These are phyloP conservation scores for Microbotryum violaceum DNA, from an alignment of 1,284 basidiomycete species.

Conservation along the genomic window DNA sequence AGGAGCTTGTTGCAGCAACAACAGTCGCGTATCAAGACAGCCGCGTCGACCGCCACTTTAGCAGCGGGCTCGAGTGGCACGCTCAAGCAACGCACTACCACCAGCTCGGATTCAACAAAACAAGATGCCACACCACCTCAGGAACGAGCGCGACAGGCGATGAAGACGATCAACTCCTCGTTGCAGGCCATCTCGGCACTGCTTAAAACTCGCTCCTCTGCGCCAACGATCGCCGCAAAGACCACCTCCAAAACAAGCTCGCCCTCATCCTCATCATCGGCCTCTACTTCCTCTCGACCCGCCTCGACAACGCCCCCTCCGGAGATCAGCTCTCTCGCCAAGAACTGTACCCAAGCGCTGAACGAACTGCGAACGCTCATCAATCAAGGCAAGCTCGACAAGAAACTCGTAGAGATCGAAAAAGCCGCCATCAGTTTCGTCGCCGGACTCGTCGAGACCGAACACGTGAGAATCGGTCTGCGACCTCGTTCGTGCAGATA, in stretches of 20 bases:
- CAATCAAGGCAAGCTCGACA: constrained; percentile 20
- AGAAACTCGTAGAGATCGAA: constrained; percentile 54
- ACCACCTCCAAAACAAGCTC: background rate
- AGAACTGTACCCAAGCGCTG: constrained; percentile 35
- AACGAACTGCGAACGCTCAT: constrained; percentile 40
- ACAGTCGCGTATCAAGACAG: too few species aligned
- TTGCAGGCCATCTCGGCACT: constrained; percentile 52
- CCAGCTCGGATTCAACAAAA: too few species aligned
- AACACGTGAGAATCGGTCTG: constrained; percentile 34
- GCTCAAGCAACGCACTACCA: too few species aligned
- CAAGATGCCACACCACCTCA: background rate
- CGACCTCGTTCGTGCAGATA: too few species aligned
- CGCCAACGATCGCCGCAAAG: too few species aligned
- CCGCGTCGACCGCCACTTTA: too few species aligned
- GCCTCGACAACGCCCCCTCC: background rate
- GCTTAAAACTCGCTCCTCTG: constrained; percentile 39
- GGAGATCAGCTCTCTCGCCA: constrained; percentile 32
- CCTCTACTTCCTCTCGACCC: background rate
- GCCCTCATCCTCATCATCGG: constrained; percentile 13
- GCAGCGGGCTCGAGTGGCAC: too few species aligned
- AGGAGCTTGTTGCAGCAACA: too few species aligned
- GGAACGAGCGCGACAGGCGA: constrained; percentile 27
- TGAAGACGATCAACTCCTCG: constrained; percentile 52
- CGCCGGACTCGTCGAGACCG: constrained; percentile 56
- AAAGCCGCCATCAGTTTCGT: constrained; percentile 58